These are phyloP conservation scores for Skeletonema marinoi DNA, from an alignment of 108 stramenopile species.

Conservation along the genomic window DNA sequence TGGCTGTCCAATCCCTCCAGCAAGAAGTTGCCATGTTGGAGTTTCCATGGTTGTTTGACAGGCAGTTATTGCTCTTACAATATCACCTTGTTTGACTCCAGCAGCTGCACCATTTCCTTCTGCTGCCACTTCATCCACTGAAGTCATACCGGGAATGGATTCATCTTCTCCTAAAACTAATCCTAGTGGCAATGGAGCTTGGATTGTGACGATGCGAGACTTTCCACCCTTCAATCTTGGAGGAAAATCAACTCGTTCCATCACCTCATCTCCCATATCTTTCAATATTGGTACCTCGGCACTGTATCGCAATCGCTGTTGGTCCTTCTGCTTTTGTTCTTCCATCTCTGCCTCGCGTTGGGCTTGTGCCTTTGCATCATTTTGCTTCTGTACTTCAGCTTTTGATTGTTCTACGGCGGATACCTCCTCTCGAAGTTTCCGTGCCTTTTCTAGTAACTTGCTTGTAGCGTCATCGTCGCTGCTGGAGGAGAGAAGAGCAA, in stretches of 20 bases:
- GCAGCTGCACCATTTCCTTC: constrained; percentile 58
- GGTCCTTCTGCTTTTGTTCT: constrained; percentile 30
- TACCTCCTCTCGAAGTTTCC: constrained; percentile 56
- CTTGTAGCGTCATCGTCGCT: constrained; percentile 41
- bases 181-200: constrained; percentile 70
- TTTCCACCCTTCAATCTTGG: constrained; percentile 59
- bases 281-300: constrained; percentile 81
- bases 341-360: constrained; percentile 38
- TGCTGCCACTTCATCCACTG: constrained; percentile 65
- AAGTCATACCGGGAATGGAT: constrained; percentile 33
- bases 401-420: constrained; percentile 41
- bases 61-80: constrained; percentile 75
- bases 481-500: not conserved
- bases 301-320: constrained; percentile 51
- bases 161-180: constrained; percentile 68
- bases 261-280: constrained; percentile 64
- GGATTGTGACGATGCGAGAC: constrained; percentile 39
- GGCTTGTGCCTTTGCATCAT: constrained; percentile 27
- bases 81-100: constrained; percentile 65
- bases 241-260: constrained; percentile 73
- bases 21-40: constrained; percentile 82
- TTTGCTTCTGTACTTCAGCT: constrained; percentile 25
- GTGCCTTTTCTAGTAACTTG: constrained; percentile 53
- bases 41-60: constrained; percentile 71
- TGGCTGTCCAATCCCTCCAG: constrained; percentile 79